Conservation (phyloP, 495 filamentous ascomycete species). For the Oleoguttula mirabilis region DNA sequence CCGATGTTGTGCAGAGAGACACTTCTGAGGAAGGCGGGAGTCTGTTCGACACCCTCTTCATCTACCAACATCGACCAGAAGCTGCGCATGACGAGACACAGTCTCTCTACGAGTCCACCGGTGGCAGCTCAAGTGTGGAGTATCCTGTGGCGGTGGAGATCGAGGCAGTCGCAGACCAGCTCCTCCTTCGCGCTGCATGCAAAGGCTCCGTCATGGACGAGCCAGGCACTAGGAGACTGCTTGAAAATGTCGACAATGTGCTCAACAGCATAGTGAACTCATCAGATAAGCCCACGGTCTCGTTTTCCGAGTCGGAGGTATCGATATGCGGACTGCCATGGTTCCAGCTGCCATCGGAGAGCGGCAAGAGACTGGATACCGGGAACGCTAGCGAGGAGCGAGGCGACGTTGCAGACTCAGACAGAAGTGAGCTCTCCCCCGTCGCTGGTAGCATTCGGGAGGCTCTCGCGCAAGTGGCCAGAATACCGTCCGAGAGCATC, state of each 20-base stretch:
- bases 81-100: not conserved
- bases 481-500: conserved; percentile 48
- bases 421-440: conserved; percentile 29
- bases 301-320: conserved; percentile 33
- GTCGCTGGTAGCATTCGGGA: conserved; percentile 43
- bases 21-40: not conserved
- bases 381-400: not conserved
- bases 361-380: not conserved
- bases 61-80: conserved; percentile 43
- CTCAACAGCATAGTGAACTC: conserved; percentile 40
- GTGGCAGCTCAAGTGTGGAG: conserved; percentile 51
- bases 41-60: conserved; percentile 53
- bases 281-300: conserved; percentile 38
- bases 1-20: conserved; percentile 29
- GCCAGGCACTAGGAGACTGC: conserved; percentile 33
- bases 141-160: conserved; percentile 74
- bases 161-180: conserved; percentile 41
- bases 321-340: conserved; percentile 43
- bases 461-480: conserved; percentile 53
- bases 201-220: conserved; percentile 41
- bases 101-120: conserved; percentile 43
- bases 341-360: conserved; percentile 20
- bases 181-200: conserved; percentile 61
- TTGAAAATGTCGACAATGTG: conserved; percentile 43
- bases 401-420: not conserved